Percentiles rank a stretch among this genome's conserved stretches.
Conservation (phyloP, 208 protist species). For the Wallacemonas collosoma region DNA sequence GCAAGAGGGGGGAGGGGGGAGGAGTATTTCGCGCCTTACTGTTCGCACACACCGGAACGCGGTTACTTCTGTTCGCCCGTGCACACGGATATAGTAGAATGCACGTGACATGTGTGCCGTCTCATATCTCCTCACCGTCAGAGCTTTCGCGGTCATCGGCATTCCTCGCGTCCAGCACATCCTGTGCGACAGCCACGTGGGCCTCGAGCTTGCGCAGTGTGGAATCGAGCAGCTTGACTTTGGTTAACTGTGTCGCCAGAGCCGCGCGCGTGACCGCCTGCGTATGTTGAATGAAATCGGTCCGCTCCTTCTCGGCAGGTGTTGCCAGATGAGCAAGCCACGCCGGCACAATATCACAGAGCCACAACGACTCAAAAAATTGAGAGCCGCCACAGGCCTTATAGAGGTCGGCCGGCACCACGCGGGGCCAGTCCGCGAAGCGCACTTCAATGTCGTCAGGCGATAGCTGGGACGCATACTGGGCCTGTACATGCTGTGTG, state of each 20-base stretch:
- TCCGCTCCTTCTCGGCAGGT: conserved; percentile 10
- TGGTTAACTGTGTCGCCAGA: conserved; percentile 4
- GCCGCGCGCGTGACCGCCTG: conserved; percentile 7
- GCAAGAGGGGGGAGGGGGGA: too few species aligned
- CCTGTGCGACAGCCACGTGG: conserved; percentile 11
- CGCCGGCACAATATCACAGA: conserved; percentile 14
- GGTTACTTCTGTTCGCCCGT: too few species aligned
- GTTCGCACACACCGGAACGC: too few species aligned
- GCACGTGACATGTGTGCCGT: neutral
- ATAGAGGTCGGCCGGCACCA: conserved; percentile 21
- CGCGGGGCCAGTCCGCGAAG: conserved; percentile 9
- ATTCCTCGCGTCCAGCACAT: conserved; percentile 12
- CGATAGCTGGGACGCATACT: conserved; percentile 1
- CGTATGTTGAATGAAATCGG: conserved; percentile 8
- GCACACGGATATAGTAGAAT: too few species aligned
- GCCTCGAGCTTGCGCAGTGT: conserved; percentile 22
- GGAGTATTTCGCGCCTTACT: too few species aligned
- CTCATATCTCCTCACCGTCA: conserved; percentile 16
- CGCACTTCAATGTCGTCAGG: conserved; percentile 7
- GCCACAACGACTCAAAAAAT: conserved; percentile 28
- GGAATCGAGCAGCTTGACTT: conserved; percentile 22
- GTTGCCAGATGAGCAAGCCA: conserved; percentile 14
- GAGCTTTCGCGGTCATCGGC: conserved; percentile 19
- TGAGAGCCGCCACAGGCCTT: conserved; percentile 16
- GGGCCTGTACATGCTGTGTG: neutral